Conservation (phyloP, 495 filamentous ascomycete species). For the Bombardia bombarda region DNA sequence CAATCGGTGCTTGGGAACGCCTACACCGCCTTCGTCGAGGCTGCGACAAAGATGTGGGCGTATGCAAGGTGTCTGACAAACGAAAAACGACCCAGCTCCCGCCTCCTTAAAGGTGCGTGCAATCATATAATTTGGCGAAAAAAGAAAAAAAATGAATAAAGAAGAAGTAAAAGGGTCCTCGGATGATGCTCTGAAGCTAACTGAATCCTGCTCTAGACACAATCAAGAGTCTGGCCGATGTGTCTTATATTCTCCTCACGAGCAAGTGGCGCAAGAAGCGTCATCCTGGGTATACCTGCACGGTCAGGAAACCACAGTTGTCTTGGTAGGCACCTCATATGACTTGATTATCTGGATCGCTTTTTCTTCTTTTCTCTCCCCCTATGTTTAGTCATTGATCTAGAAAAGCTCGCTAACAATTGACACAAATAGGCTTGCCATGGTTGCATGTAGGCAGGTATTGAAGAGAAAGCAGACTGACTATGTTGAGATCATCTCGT, state of each 20-base stretch:
- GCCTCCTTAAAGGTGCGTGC: conserved; percentile 50
- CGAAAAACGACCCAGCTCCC: conserved; percentile 42
- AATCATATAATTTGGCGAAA: not conserved
- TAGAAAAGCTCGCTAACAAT: not conserved
- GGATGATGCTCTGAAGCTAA: not conserved
- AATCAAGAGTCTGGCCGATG: conserved; percentile 54
- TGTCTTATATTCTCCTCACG: conserved; percentile 59
- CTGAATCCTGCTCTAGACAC: conserved; percentile 40
- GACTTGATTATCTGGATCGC: not conserved
- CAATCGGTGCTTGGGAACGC: conserved; percentile 63
- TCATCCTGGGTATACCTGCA: conserved; percentile 48
- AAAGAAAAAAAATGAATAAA: not conserved
- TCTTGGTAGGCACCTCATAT: conserved; percentile 46
- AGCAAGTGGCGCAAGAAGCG: conserved; percentile 39
- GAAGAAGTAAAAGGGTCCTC: not conserved
- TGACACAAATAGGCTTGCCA: conserved; percentile 45
- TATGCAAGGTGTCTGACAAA: conserved; percentile 58
- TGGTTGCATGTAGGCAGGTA: conserved; percentile 57
- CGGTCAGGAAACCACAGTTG: conserved; percentile 55
- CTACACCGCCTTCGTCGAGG: conserved; percentile 63
- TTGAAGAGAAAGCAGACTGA: conserved; percentile 60
- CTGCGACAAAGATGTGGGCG: conserved; percentile 77
- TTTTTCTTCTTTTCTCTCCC: conserved; percentile 2
- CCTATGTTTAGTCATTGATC: not conserved
- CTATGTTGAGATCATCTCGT: conserved; percentile 51